These are phyloP conservation scores for Mycena polygramma DNA, from an alignment of 768 basidiomycete species.

Conservation along the genomic window DNA sequence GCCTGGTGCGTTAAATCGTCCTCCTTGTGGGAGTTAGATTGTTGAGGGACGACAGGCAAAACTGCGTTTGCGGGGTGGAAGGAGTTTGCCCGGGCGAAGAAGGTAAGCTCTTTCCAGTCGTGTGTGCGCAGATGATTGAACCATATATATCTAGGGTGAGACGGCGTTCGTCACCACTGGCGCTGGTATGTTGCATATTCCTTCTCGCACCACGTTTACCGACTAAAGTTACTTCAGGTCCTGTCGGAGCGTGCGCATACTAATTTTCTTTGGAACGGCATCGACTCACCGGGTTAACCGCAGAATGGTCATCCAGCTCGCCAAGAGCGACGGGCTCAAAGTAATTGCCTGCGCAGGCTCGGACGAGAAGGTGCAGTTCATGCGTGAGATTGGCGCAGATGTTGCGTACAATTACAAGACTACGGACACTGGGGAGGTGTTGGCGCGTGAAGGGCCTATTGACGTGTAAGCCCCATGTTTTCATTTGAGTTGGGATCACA, in stretches of 20 bases:
- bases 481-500: not conserved
- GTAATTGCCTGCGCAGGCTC: constrained; percentile 81
- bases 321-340: constrained; percentile 64
- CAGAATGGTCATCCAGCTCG: constrained; percentile 64
- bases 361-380: constrained; percentile 76
- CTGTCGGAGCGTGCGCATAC: not conserved
- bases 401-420: constrained; percentile 78
- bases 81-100: constrained; percentile 35
- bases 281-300: not conserved
- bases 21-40: not conserved
- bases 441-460: constrained; percentile 67
- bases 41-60: constrained; percentile 35
- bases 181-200: not conserved
- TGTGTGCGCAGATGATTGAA: not conserved
- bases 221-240: not conserved
- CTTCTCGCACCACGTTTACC: too few relatives aligned
- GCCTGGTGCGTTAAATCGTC: constrained; percentile 53
- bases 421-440: constrained; percentile 60
- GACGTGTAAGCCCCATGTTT: constrained; percentile 50
- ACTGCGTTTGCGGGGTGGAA: constrained; percentile 44
- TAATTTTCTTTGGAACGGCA: not conserved
- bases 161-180: constrained; percentile 13
- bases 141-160: constrained; percentile 8
- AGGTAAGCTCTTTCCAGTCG: constrained; percentile 12
- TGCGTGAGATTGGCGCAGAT: constrained; percentile 58